phyloP scores from a whole-genome alignment of 202 grass and related monocot species.

The Eragrostis tef region DNA sequence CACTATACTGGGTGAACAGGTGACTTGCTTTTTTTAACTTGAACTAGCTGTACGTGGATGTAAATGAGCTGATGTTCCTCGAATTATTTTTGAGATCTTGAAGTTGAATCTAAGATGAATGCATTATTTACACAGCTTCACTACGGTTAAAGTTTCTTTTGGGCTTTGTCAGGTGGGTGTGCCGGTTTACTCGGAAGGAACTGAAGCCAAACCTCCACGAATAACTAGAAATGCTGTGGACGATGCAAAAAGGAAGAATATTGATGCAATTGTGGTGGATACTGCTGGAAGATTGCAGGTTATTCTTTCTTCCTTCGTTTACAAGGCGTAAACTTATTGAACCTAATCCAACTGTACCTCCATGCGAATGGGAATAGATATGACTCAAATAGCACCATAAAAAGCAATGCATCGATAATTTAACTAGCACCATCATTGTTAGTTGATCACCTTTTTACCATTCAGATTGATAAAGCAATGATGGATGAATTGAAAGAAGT shows the following conservation, averaged over 20 bases:
- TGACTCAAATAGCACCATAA: background rate
- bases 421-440: background rate
- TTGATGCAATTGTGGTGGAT: slow-evolving; percentile 90
- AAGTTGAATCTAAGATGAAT: slow-evolving; percentile 9
- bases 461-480: slow-evolving; percentile 92
- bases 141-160: background rate
- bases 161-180: slow-evolving; percentile 64
- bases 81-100: background rate
- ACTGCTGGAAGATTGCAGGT: slow-evolving; percentile 94
- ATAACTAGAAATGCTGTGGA: slow-evolving; percentile 85
- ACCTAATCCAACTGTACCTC: background rate
- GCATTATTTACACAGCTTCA: background rate
- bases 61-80: background rate
- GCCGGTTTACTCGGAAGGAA: slow-evolving; percentile 88
- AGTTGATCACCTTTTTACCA: slow-evolving; percentile 28
- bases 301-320: slow-evolving; percentile 33
- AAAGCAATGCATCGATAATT: background rate
- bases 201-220: slow-evolving; percentile 64
- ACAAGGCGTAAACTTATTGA: slow-evolving; percentile 9
- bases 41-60: background rate
- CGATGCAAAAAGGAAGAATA: slow-evolving; percentile 80
- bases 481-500: slow-evolving; percentile 98
- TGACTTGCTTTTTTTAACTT: slow-evolving; percentile 9
- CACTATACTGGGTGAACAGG: slow-evolving; percentile 75
- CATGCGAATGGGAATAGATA: background rate